Base-by-base conservation (phyloP, 2,329 filamentous ascomycete genomes). In the Cladophialophora exuberans region DNA sequence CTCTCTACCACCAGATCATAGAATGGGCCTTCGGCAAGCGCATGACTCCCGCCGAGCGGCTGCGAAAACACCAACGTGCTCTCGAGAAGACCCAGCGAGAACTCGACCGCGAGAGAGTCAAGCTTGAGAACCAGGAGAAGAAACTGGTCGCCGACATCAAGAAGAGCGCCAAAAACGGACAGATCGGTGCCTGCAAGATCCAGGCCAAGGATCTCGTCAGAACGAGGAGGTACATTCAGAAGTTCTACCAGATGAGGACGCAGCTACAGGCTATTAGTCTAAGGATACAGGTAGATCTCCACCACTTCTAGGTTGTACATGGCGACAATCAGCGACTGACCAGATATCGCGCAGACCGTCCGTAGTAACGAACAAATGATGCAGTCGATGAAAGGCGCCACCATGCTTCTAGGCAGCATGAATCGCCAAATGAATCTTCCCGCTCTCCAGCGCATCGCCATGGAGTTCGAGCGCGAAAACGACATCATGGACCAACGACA, bases 21-120 rank as follows among this genome's bases (percentile, higher is more conserved):
- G 94, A 99, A 83, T 99, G 94, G 92, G 93, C 93, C 33, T 99
- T 99, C 70, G 94, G 94, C 64, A 97, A 97, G 83, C 94, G 94
- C 75, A 95, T 97, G 84, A 99, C 94, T 80, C 93, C 94, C 3
- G 90, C 91, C 56, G 77, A 79, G 69, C 75, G 76, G 63, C 70
- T 80, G 60, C 76, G 77, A 65, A 80, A 79, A 80, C 96, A 99
- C 74, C 94, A 97, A 77, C 85, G 94, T 66, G 91, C 94, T 64
- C 86, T 99, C 62, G 94, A 99, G 75, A 96, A 97, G 79, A 96
- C 94, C 9, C 94, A 97, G 69, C 86, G 94, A 65, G 94, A 99
- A 73, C 83, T 99, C 49, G 94, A 99, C 69, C 88, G 96, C 61
- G 93, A 97, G 72, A 84, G 94, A 54, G 86, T 92, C 62, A 99